phyloP scores from a whole-genome alignment of 768 basidiomycete genomes.

The Arthromyces matolae region DNA sequence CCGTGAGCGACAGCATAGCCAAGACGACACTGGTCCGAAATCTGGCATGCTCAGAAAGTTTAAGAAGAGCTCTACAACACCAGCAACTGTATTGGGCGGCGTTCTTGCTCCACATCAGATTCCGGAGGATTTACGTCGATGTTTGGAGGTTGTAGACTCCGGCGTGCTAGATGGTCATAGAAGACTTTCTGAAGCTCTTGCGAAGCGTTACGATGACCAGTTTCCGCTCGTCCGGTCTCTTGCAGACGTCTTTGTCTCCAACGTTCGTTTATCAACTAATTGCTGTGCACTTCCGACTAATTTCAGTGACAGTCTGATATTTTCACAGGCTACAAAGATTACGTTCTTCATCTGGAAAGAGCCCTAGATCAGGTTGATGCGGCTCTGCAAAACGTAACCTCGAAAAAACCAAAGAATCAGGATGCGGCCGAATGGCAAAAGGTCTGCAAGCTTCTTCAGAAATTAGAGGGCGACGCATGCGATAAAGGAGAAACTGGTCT shows the following conservation, averaged over 20 bases:
- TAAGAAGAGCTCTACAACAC: slow-evolving; percentile 58
- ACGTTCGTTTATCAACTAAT: slow-evolving; percentile 50
- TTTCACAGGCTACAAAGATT: slow-evolving; percentile 89
- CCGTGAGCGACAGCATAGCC: slow-evolving; percentile 49
- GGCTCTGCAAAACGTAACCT: slow-evolving; percentile 59
- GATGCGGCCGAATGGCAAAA: slow-evolving; percentile 76
- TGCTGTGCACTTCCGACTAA: slow-evolving; percentile 5
- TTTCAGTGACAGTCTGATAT: slow-evolving; percentile 70
- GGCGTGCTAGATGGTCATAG: slow-evolving; percentile 90
- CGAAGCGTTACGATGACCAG: slow-evolving; percentile 92
- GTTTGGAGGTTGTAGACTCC: slow-evolving; percentile 81
- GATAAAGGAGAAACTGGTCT: slow-evolving; percentile 93
- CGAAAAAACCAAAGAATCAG: slow-evolving; percentile 80
- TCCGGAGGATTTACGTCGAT: slow-evolving; percentile 82
- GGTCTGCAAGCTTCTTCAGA: slow-evolving; percentile 68
- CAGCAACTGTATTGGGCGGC: slow-evolving; percentile 44
- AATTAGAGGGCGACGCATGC: slow-evolving; percentile 73
- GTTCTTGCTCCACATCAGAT: slow-evolving; percentile 73
- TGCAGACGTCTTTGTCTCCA: slow-evolving; percentile 93
- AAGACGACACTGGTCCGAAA: slow-evolving; percentile 36
- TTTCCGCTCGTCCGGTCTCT: slow-evolving; percentile 90
- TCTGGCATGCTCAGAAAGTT: slow-evolving; percentile 64
- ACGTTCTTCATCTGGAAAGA: slow-evolving; percentile 90
- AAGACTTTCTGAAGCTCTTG: slow-evolving; percentile 77
- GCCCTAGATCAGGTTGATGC: slow-evolving; percentile 87